Base-by-base conservation (phyloP, 164 flowering plant genomes). In the Platanus orientalis region DNA sequence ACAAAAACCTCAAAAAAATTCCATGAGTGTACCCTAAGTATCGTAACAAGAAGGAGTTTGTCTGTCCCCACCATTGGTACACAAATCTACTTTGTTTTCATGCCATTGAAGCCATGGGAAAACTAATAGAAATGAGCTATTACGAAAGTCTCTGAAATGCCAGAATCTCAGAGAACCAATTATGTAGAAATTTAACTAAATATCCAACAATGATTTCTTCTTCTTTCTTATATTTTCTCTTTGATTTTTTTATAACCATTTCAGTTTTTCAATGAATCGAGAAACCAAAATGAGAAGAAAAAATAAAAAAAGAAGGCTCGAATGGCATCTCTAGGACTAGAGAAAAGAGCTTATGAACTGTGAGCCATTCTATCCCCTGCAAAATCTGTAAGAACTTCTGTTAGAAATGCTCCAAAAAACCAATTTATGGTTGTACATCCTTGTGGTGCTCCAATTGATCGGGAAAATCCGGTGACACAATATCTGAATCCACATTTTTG, bases 91-190 rank as follows among this genome's bases (percentile, higher is more conserved):
- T 1, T 36, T 36, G 42, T 14, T 7, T 32, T 36, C 42, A 7
- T 14, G 10, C 9, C 42, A 36, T 19, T 28, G 29, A 21, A 52
- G 29, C 63, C 62, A 81, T 81, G 85, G 82, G 75, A 60, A 73
- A 71, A 63, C 69, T 56, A 34, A 56, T 28, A 58, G 60, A 70
- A 27, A 66, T 66, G 20, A 34, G 34, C 45, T 71, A 72, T 42
- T 82, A 82, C 32, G 83, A 82, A 61, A 44, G 55, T 50, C 69
- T 80, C 54, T 71, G 83, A 63, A 64, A 74, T 30, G 82, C 82
- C 48, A 78, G 83, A 14, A 78, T 80, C 54, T 54, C 68, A 42
- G 86, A 82, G 62, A 82, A 82, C 63, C 74, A 72, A 77, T n/a
- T n/a, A n/a, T n/a, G 83, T 71, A 19, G 6, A 17, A 7, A 2